Evolutionary conservation across 495 filamentous ascomycete genomes (phyloP).

Genomic region (Lineolata rhizophorae): DNA sequence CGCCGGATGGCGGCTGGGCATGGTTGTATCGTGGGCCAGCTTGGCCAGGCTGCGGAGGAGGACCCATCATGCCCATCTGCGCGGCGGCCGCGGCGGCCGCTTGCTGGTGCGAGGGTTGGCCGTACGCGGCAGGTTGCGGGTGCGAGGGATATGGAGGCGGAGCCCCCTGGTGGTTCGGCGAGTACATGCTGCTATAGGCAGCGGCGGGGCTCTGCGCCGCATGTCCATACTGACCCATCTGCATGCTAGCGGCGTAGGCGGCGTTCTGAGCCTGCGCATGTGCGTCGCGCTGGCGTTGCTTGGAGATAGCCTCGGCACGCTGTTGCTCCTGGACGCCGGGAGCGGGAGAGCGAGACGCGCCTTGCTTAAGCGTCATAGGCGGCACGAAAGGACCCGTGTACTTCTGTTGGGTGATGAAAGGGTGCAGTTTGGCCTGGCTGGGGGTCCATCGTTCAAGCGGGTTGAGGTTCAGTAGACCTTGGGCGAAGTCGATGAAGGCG

Average conservation of each 20-base stretch:
- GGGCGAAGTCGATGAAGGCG: constrained; percentile 99
- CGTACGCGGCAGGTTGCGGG: too few species aligned
- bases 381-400: constrained; percentile 89
- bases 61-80: constrained; percentile 43
- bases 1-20: not conserved
- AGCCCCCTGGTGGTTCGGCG: constrained; percentile 46
- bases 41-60: constrained; percentile 43
- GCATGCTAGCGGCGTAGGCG: constrained; percentile 31
- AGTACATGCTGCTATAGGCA: constrained; percentile 59
- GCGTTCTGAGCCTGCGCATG: constrained; percentile 33
- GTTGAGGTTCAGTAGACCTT: constrained; percentile 82
- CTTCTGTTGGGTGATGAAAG: constrained; percentile 98
- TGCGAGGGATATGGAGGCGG: constrained; percentile 87
- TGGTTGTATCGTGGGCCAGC: constrained; percentile 39
- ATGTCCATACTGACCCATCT: constrained; percentile 31
- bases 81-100: constrained; percentile 46
- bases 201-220: constrained; percentile 24
- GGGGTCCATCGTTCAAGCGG: constrained; percentile 95
- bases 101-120: constrained; percentile 30
- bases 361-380: constrained; percentile 88
- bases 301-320: constrained; percentile 76
- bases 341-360: constrained; percentile 63
- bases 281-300: constrained; percentile 37
- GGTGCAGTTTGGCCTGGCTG: constrained; percentile 90
- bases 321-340: constrained; percentile 96